These are phyloP conservation scores for Leishmania lainsoni DNA, from an alignment of 208 protist species.

Conservation along the genomic window DNA sequence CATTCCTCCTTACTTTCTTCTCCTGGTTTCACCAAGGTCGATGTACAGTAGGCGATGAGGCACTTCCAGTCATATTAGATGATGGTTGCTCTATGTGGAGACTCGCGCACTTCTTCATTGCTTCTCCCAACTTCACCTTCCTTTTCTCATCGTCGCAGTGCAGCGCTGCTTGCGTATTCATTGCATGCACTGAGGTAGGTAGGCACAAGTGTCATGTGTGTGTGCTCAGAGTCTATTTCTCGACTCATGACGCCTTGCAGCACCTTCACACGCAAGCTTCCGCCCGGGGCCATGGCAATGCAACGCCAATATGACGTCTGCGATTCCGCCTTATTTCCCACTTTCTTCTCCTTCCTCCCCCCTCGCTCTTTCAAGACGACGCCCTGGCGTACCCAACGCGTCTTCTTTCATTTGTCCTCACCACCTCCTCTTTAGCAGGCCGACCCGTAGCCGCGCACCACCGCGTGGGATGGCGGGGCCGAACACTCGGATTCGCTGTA, in stretches of 20 bases:
- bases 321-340: background rate
- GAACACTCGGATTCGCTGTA: background rate
- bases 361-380: background rate
- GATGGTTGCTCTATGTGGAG: background rate
- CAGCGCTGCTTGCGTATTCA: background rate
- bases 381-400: background rate
- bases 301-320: background rate
- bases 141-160: background rate
- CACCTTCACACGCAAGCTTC: background rate
- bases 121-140: background rate
- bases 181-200: background rate
- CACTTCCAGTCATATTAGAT: background rate
- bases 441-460: background rate
- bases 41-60: constrained; percentile 7
- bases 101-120: background rate
- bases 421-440: background rate
- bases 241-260: background rate
- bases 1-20: background rate
- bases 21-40: background rate
- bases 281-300: background rate
- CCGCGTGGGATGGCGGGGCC: background rate
- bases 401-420: background rate
- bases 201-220: background rate
- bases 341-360: background rate
- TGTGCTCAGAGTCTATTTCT: background rate